Percentiles rank a stretch among this genome's conserved stretches.
Conservation (phyloP, 1,284 basidiomycete species). For the Apiotrichum veenhuisii region DNA sequence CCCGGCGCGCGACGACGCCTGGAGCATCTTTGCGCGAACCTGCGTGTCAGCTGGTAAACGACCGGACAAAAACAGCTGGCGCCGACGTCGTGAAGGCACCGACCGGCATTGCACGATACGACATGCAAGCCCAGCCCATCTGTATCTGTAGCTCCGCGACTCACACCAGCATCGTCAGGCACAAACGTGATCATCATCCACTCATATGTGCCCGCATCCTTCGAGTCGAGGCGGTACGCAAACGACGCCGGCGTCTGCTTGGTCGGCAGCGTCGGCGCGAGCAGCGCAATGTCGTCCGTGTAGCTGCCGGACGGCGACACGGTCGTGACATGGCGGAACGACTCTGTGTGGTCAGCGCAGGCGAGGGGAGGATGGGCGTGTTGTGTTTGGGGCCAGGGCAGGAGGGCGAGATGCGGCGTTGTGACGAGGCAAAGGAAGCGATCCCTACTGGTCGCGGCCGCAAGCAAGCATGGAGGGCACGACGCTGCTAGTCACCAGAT, state of each 20-base stretch:
- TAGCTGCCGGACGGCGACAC: slow-evolving; percentile 33
- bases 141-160: slow-evolving; percentile 6
- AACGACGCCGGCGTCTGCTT: slow-evolving; percentile 47
- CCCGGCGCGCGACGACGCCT: slow-evolving; percentile 74
- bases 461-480: too few relatives aligned
- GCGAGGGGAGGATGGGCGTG: neutral
- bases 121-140: neutral
- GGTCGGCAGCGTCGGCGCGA: slow-evolving; percentile 36
- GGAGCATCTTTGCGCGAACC: slow-evolving; percentile 70
- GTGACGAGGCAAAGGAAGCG: too few relatives aligned
- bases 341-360: slow-evolving; percentile 24
- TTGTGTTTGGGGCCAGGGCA: too few relatives aligned
- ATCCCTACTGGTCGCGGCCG: too few relatives aligned
- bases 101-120: neutral
- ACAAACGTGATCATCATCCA: slow-evolving; percentile 51
- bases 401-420: too few relatives aligned
- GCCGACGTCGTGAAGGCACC: neutral
- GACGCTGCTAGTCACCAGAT: too few relatives aligned
- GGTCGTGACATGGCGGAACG: slow-evolving; percentile 36
- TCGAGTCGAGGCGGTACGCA: slow-evolving; percentile 44
- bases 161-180: slow-evolving; percentile 48
- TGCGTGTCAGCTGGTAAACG: slow-evolving; percentile 20
- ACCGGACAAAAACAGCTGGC: too few relatives aligned
- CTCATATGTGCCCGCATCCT: slow-evolving; percentile 37
- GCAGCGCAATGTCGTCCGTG: slow-evolving; percentile 42